Evolutionary conservation across 306 rosid species (phyloP).

Genomic region (Hippophae tibetana): DNA sequence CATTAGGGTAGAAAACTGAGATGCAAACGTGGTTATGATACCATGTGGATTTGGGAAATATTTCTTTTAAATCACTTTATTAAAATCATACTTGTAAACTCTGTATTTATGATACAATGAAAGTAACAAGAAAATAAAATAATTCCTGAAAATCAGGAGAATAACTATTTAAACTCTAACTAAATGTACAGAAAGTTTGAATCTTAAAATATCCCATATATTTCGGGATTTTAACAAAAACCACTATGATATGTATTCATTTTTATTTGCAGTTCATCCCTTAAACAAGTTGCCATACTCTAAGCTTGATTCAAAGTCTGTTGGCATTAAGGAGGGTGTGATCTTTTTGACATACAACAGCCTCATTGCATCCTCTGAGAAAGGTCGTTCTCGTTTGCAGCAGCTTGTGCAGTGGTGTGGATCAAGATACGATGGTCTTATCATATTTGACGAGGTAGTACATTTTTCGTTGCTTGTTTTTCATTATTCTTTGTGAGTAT

Average conservation of each 20-base stretch:
- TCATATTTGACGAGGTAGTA: slow-evolving; percentile 83
- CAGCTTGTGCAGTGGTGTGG: slow-evolving; percentile 99
- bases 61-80: no score
- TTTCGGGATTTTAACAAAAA: no score
- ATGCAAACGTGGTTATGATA: no score
- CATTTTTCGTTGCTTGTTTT: neutral
- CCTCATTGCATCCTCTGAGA: slow-evolving; percentile 95
- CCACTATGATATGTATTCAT: neutral
- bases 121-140: no score
- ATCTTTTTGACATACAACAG: slow-evolving; percentile 85
- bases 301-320: slow-evolving; percentile 96
- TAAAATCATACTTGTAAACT: no score
- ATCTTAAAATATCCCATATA: no score
- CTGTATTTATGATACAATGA: no score
- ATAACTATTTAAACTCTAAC: no score
- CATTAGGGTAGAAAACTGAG: no score
- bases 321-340: slow-evolving; percentile 90
- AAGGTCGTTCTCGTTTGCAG: slow-evolving; percentile 86
- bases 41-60: no score
- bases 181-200: no score
- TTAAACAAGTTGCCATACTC: slow-evolving; percentile 98
- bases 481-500: neutral
- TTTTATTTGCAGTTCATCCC: slow-evolving; percentile 71
- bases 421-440: slow-evolving; percentile 67
- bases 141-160: no score